These are phyloP conservation scores for rapeseed (Brassica napus) DNA, from an alignment of 345 rosid genomes.

Conservation along the genomic window DNA sequence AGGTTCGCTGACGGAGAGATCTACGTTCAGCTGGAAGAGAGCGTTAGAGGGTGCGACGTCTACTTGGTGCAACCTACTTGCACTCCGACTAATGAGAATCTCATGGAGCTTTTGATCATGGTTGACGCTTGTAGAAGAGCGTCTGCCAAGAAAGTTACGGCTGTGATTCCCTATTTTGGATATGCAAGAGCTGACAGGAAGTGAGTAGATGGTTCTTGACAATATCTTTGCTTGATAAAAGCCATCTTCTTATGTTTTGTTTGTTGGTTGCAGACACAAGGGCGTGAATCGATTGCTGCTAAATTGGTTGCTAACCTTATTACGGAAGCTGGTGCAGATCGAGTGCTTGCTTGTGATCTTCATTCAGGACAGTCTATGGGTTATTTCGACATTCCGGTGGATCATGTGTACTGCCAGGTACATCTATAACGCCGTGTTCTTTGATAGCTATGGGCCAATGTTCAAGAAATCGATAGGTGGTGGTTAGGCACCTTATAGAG, in stretches of 20 bases:
- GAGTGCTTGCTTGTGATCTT: constrained; percentile 95
- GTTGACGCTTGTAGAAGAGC: constrained; percentile 97
- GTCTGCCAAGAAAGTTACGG: constrained; percentile 89
- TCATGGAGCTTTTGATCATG: constrained; percentile 96
- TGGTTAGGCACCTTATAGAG: too few species aligned
- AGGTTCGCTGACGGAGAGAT: constrained; percentile 97
- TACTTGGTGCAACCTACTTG: constrained; percentile 94
- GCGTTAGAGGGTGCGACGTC: constrained; percentile 95
- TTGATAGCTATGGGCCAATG: not conserved
- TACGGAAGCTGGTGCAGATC: constrained; percentile 95
- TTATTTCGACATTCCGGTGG: constrained; percentile 96
- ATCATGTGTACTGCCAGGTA: constrained; percentile 92
- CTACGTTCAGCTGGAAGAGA: constrained; percentile 88
- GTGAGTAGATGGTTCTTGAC: constrained; percentile 33
- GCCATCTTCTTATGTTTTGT: not conserved
- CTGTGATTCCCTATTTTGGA: constrained; percentile 95
- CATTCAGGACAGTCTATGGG: constrained; percentile 99
- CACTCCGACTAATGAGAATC: constrained; percentile 96
- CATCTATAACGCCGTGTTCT: constrained; percentile 4
- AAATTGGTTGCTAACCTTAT: constrained; percentile 94
- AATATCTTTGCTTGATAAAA: not conserved
- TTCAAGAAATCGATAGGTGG: too few species aligned
- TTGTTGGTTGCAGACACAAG: constrained; percentile 70
- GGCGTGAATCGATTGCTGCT: constrained; percentile 97
- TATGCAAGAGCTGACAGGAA: constrained; percentile 98